Base-by-base conservation (phyloP, 371 early-diverging fungal genomes). In the Saksenaea oblongispora region DNA sequence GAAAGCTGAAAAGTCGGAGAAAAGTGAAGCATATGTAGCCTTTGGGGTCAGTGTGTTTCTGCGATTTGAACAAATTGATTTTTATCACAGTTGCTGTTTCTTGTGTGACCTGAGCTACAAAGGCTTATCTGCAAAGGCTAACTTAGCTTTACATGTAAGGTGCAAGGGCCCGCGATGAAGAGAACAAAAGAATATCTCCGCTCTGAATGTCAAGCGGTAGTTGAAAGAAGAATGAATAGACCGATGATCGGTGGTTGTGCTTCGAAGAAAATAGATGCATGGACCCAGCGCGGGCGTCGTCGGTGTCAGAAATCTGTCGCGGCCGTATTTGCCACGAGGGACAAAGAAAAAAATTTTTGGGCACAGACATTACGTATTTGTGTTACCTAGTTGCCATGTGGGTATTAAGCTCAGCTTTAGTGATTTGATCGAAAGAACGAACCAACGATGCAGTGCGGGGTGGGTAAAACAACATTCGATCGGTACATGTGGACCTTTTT, bases 361-460 rank as follows among this genome's bases (percentile, higher is more conserved):
- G 51, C 51, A 47, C 51, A 47, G 51, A 47, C 51, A 47, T 47
- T 47, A 47, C 51, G 51, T 47, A 17, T 17, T 47, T 47, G 51
- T 47, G 51, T 47, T n/a, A 47, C 51, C 3, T 8, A 7, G 18
- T 47, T 47, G 51, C 51, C 51, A 47, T 47, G 51, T 47, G 51
- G 39, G 51, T 47, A 47, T 47, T 22, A 47, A 47, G 22, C 51
- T 47, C 51, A 47, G 51, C 51, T 47, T 22, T 10, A 10, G 51
- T 47, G 51, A 47, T 47, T 47, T 47, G 51, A 47, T 47, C 51
- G 51, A 47, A 47, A n/a, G 51, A 47, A 47, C 51, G 51, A 47
- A 47, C 51, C 18, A 47, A 47, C 22, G 51, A 17, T 47, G 51
- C 24, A 47, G 51, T 47, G 51, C 51, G 51, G 51, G 51, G 51